Evolutionary conservation across 2,329 filamentous ascomycete genomes (phyloP).

Genomic region (Colletotrichum endophyticum): DNA sequence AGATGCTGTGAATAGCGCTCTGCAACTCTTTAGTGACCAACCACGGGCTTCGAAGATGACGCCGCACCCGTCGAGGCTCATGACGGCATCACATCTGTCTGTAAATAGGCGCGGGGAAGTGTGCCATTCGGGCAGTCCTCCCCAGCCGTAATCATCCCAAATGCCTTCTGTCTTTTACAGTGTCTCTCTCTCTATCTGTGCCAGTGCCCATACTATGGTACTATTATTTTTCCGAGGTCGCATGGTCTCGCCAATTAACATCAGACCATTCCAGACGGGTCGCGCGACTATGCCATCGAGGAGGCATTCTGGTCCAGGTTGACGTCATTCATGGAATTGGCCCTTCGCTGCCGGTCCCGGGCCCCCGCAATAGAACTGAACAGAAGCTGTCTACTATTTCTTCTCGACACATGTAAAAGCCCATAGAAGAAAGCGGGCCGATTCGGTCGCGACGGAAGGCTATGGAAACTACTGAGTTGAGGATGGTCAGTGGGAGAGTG

Average conservation of each 20-base stretch:
- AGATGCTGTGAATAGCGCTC: background rate
- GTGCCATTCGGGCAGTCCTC: background rate
- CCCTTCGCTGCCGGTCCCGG: background rate
- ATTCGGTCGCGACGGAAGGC: background rate
- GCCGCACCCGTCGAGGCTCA: background rate
- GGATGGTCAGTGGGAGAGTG: background rate
- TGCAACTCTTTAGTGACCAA: background rate
- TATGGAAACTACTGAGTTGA: background rate
- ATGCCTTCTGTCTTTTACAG: background rate
- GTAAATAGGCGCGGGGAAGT: background rate
- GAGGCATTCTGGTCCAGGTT: background rate
- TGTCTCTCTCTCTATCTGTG: background rate
- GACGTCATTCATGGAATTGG: background rate
- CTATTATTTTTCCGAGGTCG: background rate
- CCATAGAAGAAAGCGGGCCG: background rate
- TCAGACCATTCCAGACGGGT: background rate
- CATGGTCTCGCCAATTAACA: background rate
- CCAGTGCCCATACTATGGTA: background rate
- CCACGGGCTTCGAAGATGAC: background rate
- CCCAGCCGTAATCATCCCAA: background rate
- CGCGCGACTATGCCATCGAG: background rate
- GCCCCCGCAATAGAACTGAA: background rate
- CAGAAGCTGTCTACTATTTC: background rate
- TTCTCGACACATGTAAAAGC: background rate
- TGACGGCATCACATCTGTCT: background rate